These are phyloP conservation scores for Passiflora organensis DNA, from an alignment of 345 rosid species.

Conservation along the genomic window DNA sequence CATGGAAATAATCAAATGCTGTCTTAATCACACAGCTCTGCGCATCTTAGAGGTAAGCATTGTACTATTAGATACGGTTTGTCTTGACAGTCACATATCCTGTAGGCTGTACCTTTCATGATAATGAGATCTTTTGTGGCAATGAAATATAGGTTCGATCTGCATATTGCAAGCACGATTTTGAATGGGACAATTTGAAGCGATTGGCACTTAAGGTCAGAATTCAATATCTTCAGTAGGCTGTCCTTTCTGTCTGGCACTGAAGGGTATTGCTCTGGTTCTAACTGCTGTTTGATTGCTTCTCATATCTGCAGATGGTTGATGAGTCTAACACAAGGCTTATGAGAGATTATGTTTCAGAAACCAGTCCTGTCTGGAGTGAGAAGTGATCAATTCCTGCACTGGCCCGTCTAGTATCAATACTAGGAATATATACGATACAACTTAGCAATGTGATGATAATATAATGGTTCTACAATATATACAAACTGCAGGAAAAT, in stretches of 20 bases:
- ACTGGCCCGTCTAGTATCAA: neutral
- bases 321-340: conserved; percentile 58
- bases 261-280: neutral
- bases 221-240: conserved; percentile 1
- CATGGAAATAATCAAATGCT: neutral
- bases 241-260: neutral
- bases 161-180: conserved; percentile 73
- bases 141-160: conserved; percentile 55
- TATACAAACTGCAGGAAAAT: no score
- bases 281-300: neutral
- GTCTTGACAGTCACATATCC: neutral
- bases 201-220: conserved; percentile 52
- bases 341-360: conserved; percentile 70
- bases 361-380: conserved; percentile 47
- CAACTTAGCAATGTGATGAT: no score
- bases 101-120: neutral
- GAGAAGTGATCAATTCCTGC: conserved; percentile 35
- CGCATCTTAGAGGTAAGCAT: conserved; percentile 72
- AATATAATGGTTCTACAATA: no score
- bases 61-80: neutral
- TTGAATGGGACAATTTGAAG: conserved; percentile 76
- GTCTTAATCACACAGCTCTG: conserved; percentile 37
- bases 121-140: neutral
- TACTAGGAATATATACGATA: no score
- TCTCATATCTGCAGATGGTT: conserved; percentile 39